Evolutionary conservation across 352 stramenopile genomes (phyloP).

Genomic region (Pythium brassicae): DNA sequence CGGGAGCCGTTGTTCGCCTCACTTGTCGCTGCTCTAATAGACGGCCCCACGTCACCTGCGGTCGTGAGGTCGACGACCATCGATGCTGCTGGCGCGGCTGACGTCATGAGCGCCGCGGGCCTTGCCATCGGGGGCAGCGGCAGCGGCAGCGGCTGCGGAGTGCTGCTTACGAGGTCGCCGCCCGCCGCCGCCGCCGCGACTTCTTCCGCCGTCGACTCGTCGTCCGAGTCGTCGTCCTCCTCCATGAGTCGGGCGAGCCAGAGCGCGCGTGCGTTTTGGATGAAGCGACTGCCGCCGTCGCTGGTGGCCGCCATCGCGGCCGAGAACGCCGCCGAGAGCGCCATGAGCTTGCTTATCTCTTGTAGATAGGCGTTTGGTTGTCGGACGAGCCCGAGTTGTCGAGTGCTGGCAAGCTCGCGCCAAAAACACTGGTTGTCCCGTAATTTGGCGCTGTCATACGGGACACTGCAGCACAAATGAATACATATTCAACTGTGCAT

Average conservation of each 20-base stretch:
- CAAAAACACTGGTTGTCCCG: neutral
- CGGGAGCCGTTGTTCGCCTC: neutral
- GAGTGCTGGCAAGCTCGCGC: neutral
- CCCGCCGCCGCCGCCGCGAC: neutral
- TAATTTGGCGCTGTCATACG: neutral
- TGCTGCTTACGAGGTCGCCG: neutral
- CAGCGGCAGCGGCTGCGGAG: neutral
- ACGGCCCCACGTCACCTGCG: constrained; percentile 3
- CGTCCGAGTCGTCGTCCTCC: constrained; percentile 24
- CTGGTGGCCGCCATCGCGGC: neutral
- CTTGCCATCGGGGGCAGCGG: neutral
- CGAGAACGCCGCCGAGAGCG: neutral
- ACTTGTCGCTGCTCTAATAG: too few relatives aligned
- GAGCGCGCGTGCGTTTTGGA: constrained; percentile 1
- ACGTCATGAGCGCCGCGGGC: neutral
- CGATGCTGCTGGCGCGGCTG: neutral
- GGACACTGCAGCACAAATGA: neutral
- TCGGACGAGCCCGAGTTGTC: too few relatives aligned
- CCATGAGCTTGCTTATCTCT: neutral
- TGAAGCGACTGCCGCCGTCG: constrained; percentile 6
- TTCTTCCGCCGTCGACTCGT: neutral
- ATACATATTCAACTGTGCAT: neutral
- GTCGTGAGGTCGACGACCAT: constrained; percentile 8
- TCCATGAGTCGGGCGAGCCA: constrained; percentile 7
- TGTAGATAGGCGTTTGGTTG: too few relatives aligned